Evolutionary conservation across 805 yeast genomes (phyloP), one percentile per base, ranked within the genome.

Genomic region (Starmerella etchellsii): DNA sequence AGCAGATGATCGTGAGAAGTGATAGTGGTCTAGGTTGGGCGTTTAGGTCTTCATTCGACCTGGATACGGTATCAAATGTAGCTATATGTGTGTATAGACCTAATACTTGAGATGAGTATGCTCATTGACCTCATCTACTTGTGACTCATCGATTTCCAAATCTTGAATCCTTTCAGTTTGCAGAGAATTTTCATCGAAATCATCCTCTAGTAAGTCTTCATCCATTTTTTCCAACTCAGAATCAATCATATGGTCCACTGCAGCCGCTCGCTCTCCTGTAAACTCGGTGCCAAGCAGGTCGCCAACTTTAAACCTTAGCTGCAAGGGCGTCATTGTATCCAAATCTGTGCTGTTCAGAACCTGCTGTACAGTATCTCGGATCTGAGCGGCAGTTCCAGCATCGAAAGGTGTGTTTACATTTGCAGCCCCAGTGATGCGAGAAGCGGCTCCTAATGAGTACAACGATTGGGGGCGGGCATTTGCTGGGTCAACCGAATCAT

Each of bases 141-240:
- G 32, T 14, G 41, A 16, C 18, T 44, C 43, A 2, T 41, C 46
- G 24, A 41, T 20, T 2, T 38, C 40, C 20, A 44, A 31, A 2
- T 35, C 15, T 15, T 40, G 41, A 11, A 21, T n/a, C n/a, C n/a
- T n/a, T n/a, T n/a, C 15, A 3, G 40, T 35, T 24, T 8, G 26
- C 15, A 16, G 7, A 7, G 9, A 14, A n/a, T n/a, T n/a, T 1
- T 25, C 31, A 6, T 22, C 35, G 11, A 25, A 14, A 9, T 16
- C 3, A 4, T 34, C 38, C 9, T 7, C 10, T 16, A 24, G 23
- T 4, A 23, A 16, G 5, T 41, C 45, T 2, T 45, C 47, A n/a
- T 50, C 53, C 42, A 50, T 27, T 5, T 60, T 80, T 27, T 49
- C 56, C 3, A 61, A 52, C 44, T 61, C 65, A 16, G 54, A 59